Conservation (phyloP, 768 basidiomycete genomes). For the Amanita molliuscula region DNA sequence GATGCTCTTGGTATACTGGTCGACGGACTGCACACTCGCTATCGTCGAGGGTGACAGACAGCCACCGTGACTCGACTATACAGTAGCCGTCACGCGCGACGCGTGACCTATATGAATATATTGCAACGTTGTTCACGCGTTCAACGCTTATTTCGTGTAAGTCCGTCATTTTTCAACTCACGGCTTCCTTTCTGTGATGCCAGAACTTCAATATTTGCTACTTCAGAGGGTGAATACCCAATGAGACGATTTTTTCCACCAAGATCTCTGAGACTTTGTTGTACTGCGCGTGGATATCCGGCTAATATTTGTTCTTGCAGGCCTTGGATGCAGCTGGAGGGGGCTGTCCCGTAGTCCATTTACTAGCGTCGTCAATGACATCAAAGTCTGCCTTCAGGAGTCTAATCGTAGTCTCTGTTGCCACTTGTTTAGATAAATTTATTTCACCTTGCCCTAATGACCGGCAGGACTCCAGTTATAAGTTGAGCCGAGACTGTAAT, state of each 20-base stretch:
- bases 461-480: constrained; percentile 45
- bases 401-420: no score
- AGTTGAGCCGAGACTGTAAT: constrained; percentile 26
- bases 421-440: background rate
- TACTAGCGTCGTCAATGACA: no score
- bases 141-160: background rate
- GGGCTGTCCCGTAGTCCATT: background rate
- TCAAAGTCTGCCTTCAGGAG: no score
- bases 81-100: constrained; percentile 36
- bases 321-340: background rate
- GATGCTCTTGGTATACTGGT: constrained; percentile 20
- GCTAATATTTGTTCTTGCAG: background rate
- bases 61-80: constrained; percentile 61
- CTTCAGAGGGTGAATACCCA: constrained; percentile 65
- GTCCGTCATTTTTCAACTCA: background rate
- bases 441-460: background rate
- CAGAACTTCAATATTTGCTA: constrained; percentile 67
- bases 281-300: background rate
- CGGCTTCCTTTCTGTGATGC: constrained; percentile 21
- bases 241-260: constrained; percentile 72
- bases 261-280: constrained; percentile 57
- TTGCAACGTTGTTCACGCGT: background rate
- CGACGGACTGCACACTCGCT: background rate
- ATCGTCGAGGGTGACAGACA: constrained; percentile 30
- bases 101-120: background rate